These are phyloP conservation scores for Podospora conica DNA, from an alignment of 495 filamentous ascomycete genomes.

Conservation along the genomic window DNA sequence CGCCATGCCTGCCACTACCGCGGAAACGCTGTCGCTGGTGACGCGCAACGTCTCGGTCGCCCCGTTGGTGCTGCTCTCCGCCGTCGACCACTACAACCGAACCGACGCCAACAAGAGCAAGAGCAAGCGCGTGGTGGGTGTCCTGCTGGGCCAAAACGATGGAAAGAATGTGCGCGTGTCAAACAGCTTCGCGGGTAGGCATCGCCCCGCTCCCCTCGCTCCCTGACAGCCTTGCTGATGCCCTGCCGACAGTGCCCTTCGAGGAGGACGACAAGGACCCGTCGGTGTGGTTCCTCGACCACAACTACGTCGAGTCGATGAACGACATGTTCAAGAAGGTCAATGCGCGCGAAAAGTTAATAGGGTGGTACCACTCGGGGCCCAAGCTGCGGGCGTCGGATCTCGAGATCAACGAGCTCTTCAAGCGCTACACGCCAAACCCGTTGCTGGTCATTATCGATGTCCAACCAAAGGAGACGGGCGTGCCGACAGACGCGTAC, in stretches of 20 bases:
- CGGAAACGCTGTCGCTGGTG: slow-evolving; percentile 87
- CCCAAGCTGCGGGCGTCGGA: slow-evolving; percentile 95
- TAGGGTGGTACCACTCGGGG: slow-evolving; percentile 99
- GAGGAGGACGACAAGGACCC: slow-evolving; percentile 98
- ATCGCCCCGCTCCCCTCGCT: not conserved
- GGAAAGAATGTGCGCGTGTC: slow-evolving; percentile 93
- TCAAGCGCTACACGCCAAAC: slow-evolving; percentile 98
- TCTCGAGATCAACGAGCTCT: slow-evolving; percentile 98
- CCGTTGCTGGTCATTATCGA: slow-evolving; percentile 96
- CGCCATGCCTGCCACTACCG: slow-evolving; percentile 89
- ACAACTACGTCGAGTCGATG: slow-evolving; percentile 99
- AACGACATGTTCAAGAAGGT: slow-evolving; percentile 99
- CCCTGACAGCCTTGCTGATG: not conserved
- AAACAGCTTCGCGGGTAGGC: slow-evolving; percentile 92
- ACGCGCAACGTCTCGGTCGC: slow-evolving; percentile 93
- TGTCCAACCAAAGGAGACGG: slow-evolving; percentile 96
- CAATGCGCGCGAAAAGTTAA: slow-evolving; percentile 96
- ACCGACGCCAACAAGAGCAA: slow-evolving; percentile 70
- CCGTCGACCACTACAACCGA: slow-evolving; percentile 96
- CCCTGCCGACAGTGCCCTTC: slow-evolving; percentile 67
- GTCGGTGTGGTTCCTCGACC: slow-evolving; percentile 97
- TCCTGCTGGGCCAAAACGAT: slow-evolving; percentile 90
- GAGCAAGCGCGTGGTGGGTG: slow-evolving; percentile 90
- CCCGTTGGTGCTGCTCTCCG: slow-evolving; percentile 93
- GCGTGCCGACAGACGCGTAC: slow-evolving; percentile 97